Percentiles rank a stretch among this genome's conserved stretches.
phyloP scores from a whole-genome alignment of 106 monocot genomes.

The Narthecium ossifragum region DNA sequence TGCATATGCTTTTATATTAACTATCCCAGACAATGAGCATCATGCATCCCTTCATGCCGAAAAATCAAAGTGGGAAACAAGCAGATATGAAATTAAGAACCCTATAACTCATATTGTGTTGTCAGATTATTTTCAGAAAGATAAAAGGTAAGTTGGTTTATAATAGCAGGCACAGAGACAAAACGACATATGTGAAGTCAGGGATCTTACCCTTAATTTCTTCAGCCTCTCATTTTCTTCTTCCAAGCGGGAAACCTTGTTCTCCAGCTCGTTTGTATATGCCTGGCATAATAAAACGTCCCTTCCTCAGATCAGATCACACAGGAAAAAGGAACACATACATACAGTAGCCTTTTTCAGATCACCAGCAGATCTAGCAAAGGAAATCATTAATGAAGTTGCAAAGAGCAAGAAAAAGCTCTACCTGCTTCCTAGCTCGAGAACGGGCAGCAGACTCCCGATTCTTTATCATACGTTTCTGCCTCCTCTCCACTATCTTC shows the following conservation, averaged over 20 bases:
- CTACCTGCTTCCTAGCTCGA: constrained; percentile 94
- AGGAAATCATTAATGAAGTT: background rate
- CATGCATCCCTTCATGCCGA: too few species aligned
- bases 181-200: too few species aligned
- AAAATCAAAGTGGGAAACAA: too few species aligned
- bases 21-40: too few species aligned
- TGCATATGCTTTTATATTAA: too few species aligned
- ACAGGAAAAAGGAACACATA: background rate
- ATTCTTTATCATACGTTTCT: constrained; percentile 97
- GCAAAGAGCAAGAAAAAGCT: background rate
- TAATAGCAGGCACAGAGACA: too few species aligned
- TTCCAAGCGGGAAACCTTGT: constrained; percentile 81
- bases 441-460: constrained; percentile 95
- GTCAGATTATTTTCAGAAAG: too few species aligned
- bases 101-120: too few species aligned
- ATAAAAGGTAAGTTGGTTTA: too few species aligned
- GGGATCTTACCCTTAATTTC: constrained; percentile 56
- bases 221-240: constrained; percentile 85
- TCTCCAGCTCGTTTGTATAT: constrained; percentile 91
- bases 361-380: background rate
- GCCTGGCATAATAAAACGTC: constrained; percentile 35
- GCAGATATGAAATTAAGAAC: too few species aligned
- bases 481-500: constrained; percentile 74
- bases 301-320: background rate
- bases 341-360: background rate